Evolutionary conservation across 768 basidiomycete genomes (phyloP), one percentile per base, ranked within the genome.

Genomic region (Pilatotrama ljubarskyi): DNA sequence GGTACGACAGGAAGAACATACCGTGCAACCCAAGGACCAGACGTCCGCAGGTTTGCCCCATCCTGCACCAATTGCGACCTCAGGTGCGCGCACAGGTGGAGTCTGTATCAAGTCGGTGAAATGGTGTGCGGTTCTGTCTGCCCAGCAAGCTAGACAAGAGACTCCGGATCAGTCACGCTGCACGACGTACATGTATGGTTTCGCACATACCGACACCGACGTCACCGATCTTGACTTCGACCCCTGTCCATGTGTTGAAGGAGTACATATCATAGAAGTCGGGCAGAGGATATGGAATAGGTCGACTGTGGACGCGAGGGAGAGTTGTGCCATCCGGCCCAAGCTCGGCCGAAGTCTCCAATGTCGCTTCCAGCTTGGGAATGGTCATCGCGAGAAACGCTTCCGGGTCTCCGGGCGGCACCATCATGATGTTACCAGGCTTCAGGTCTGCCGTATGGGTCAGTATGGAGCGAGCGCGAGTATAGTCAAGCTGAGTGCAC

Each of bases 1-100:
- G n/a, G 50, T 38, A 3, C 15, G 22, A 36, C n/a, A 24, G 4
- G 26, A 20, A 37, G 9, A 10, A 41, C 59, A 8, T 43, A 60
- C 59, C 38, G 51, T 48, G 40, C 59, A 60, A 1, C 60, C 60
- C 10, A 61, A 11, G 22, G 49, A 51, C 56, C 56, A 63, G 3
- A 63, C 40, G 42, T 63, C 61, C 5, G 52, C 61, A 35, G 56
- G 61, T 32, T 53, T 58, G 4, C 61, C 56, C 55, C 56, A 58
- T 10, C 51, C 61, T 4, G 61, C 61, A 6, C 61, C 52, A 10
- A 63, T 43, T 9, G 51, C 58, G 15, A 63, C 61, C 37, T 63
- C 61, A 2, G 51, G 61, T 5, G 56, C 51, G 13, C 61, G 55
- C 2, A 62, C 42, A 18, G 53, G 22, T 7, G 55, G 49, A 20